Evolutionary conservation across 2,329 filamentous ascomycete genomes (phyloP), one percentile per base, ranked within the genome.

Genomic region (Akanthomyces dipterigenus): DNA sequence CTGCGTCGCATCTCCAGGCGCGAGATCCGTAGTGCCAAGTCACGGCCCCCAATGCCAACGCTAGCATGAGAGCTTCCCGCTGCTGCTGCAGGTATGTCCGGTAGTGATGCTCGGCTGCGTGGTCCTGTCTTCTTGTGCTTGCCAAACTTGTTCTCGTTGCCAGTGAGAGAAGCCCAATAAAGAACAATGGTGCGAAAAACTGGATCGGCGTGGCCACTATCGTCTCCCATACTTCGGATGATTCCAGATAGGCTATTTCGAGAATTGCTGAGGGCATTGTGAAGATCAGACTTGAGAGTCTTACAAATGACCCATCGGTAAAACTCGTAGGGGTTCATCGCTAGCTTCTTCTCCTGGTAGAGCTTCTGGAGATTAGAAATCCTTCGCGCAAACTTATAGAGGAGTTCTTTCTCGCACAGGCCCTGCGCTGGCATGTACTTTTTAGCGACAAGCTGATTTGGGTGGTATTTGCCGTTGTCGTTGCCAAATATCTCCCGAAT

Each of bases 291-390:
- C 2, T 48, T 48, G 3, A 61, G 20, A 20, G 38, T 61, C 42
- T 49, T 61, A 42, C 49, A 61, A 26, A 61, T 36, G 2, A 18
- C 42, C 51, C 24, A 76, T 20, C 75, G 68, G 45, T 76, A 64
- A 54, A 77, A 77, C 62, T 76, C 71, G 60, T 69, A 74, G 0
- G 74, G 71, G 8, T 74, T 69, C 75, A 77, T 77, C 0, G 38
- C 26, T 1, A 77, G 64, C 26, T 72, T 60, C 5, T 66, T 63
- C 6, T 53, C 63, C 1, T 63, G 50, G 4, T 66, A 61, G 0
- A 77, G 64, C 5, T 67, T 61, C 6, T 65, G 60, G 1, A 76
- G 63, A 18, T 75, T 72, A 0, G 68, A 67, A 4, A 76, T 60
- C 34, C 72, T 72, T 55, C 70, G 71, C 0, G 71, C 72, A 2